Conservation (phyloP, 495 filamentous ascomycete genomes). For the Mytilinidion resinicola region DNA sequence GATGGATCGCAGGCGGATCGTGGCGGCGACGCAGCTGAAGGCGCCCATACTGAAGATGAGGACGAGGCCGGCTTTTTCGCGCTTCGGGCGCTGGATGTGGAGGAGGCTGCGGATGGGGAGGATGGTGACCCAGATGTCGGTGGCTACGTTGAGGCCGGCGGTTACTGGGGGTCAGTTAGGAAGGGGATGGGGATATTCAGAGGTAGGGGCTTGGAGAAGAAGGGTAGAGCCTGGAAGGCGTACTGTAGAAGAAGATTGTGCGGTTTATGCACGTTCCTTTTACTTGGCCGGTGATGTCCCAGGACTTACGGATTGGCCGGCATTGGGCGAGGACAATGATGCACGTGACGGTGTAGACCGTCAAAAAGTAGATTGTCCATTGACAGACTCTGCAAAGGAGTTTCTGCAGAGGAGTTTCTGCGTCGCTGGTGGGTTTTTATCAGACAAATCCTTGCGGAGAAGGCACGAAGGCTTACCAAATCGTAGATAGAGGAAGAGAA, state of each 20-base stretch:
- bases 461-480: constrained; percentile 31
- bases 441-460: no score
- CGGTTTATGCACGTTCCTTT: constrained; percentile 40
- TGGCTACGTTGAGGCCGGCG: background rate
- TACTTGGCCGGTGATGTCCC: constrained; percentile 35
- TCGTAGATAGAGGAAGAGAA: constrained; percentile 41
- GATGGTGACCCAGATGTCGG: constrained; percentile 1
- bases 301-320: constrained; percentile 36
- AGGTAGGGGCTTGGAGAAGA: background rate
- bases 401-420: background rate
- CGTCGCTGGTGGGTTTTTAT: background rate
- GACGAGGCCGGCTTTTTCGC: constrained; percentile 42
- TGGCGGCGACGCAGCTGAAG: constrained; percentile 35
- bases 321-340: constrained; percentile 40
- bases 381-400: background rate
- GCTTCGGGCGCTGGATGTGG: constrained; percentile 34
- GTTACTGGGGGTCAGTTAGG: constrained; percentile 3
- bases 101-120: constrained; percentile 30
- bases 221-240: background rate
- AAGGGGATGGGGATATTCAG: background rate
- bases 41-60: constrained; percentile 43
- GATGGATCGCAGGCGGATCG: constrained; percentile 39
- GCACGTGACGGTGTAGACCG: constrained; percentile 33
- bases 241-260: constrained; percentile 41
- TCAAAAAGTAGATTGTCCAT: constrained; percentile 35